Evolutionary conservation across 1,284 basidiomycete genomes (phyloP), one percentile per base, ranked within the genome.

Genomic region (Crucibulum parvulum): DNA sequence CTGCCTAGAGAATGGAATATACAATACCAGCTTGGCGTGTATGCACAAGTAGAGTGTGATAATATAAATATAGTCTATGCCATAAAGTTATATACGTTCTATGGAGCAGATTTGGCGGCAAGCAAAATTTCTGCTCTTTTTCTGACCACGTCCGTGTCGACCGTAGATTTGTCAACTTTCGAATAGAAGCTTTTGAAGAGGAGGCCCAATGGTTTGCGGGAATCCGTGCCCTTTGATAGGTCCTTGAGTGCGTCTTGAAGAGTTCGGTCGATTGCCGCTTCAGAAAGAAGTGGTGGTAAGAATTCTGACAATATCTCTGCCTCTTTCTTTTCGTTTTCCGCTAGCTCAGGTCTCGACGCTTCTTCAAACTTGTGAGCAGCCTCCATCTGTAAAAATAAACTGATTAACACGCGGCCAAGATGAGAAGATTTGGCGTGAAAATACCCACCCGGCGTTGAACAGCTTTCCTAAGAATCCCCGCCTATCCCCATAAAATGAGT

Each of bases 171-270:
- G 69, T 91, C 87, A 4, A 91, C 80, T 60, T 78, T 76, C 13
- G 78, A 70, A 70, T 89, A 91, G 70, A 92, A 91, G 13, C 76
- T 73, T 69, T 88, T 90, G 74, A 88, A 83, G 59, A 90, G 72
- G 45, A 74, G 67, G 50, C 87, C 87, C 15, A 61, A 71, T 66
- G 71, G 79, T 76, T 67, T 81, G 73, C 62, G 76, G 60, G 64
- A 78, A 66, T 66, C 65, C 56, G 54, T 64, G 53, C 67, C 64
- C 18, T 71, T 48, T 36, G 72, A 62, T 35, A 79, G 71, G 45
- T 67, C 70, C 0, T 69, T 63, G 46, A 87, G 69, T 37, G 84
- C 75, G 16, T 80, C 77, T 37, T 66, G 66, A 48, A 92, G 75
- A 18, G 81, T 68, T 31, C 57, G 67, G 66, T 91, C 87, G 62